Conservation (phyloP, 1,139 yeast genomes). For the Saccharomyces pastorianus region DNA sequence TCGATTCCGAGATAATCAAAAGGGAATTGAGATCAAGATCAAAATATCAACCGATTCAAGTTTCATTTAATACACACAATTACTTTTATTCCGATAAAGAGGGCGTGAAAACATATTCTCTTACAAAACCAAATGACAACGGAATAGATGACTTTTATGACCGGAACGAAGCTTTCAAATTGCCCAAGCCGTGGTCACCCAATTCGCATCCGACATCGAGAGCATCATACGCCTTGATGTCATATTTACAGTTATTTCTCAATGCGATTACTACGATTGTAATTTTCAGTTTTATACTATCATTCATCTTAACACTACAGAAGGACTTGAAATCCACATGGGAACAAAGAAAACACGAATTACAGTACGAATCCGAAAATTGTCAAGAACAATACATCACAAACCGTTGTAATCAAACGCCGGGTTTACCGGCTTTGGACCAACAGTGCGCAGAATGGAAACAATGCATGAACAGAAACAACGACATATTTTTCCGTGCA, state of each 20-base stretch:
- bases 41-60: constrained; percentile 9
- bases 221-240: constrained; percentile 57
- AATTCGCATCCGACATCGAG: constrained; percentile 35
- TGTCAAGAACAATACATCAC: constrained; percentile 65
- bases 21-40: constrained; percentile 7
- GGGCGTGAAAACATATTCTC: not conserved
- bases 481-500: constrained; percentile 68
- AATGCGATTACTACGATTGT: constrained; percentile 53
- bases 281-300: constrained; percentile 45
- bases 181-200: constrained; percentile 31
- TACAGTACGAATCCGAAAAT: constrained; percentile 52
- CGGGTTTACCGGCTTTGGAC: constrained; percentile 65
- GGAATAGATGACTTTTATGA: constrained; percentile 1
- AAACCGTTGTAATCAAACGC: constrained; percentile 58
- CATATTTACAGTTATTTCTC: constrained; percentile 63
- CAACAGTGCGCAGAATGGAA: constrained; percentile 68
- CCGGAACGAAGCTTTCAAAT: constrained; percentile 6
- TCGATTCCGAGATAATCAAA: constrained; percentile 1
- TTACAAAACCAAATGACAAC: not conserved
- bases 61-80: constrained; percentile 16
- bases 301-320: constrained; percentile 52
- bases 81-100: constrained; percentile 10
- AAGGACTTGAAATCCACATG: constrained; percentile 66
- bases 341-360: constrained; percentile 55
- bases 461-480: constrained; percentile 81